Evolutionary conservation across 2,329 filamentous ascomycete species (phyloP), one percentile per base, ranked within the genome.

Genomic region (Coccinonectria pachysandricola): DNA sequence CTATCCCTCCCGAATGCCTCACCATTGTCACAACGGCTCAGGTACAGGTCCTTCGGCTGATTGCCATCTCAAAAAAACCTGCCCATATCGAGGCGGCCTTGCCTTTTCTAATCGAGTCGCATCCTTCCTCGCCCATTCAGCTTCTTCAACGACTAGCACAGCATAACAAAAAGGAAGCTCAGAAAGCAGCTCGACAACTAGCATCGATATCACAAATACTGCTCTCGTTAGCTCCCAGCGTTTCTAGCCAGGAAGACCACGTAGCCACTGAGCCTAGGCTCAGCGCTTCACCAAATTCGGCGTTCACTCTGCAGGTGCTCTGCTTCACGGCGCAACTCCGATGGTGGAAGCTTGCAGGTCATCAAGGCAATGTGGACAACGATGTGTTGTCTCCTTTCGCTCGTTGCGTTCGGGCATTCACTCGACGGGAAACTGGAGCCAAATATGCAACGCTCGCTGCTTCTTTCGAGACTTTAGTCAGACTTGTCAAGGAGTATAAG

Each of bases 371-470:
- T 31, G 47, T 67, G 4, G 67, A 75, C 18, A 75, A 73, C 30
- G 79, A 85, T 9, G 51, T 86, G 6, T 44, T 78, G n/a, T 60
- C 70, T 2, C 78, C 79, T 0, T 67, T 83, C 24, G 63, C 67
- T 0, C 71, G 69, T 26, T 85, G 74, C 36, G 41, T 81, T 11
- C 57, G 63, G 7, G 68, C 79, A 1, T 80, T 76, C 38, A 54
- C 62, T 10, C 63, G 77, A 30, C 65, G 78, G 32, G 52, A 57
- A 4, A n/a, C n/a, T n/a, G 39, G 56, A 8, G 57, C 57, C 22
- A 42, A 49, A 5, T 48, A 53, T 3, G 47, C 48, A 2, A 54
- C 54, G 4, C 42, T 63, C 8, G 57, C 60, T 28, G 28, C 37
- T 8, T 40, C 52, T 1, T 57, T 57, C 23, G 36, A 56, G 2